A percentile compares a stretch with the other conserved stretches of the same genome.
phyloP scores from a whole-genome alignment of 805 yeast species.

The Kockiozyma suomiensis region DNA sequence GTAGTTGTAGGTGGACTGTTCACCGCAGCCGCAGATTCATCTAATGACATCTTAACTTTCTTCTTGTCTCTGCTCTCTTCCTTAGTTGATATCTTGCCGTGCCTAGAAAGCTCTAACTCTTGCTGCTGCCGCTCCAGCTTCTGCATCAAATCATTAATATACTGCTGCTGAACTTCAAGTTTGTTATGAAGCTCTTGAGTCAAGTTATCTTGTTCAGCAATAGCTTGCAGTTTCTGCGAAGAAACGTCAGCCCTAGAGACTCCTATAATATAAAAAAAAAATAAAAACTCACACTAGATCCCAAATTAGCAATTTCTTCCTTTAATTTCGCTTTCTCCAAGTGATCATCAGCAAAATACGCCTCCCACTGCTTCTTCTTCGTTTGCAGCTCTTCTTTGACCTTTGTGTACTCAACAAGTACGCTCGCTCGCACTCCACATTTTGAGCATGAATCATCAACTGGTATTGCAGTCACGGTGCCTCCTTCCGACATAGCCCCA shows the following conservation, averaged over 20 bases:
- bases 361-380: conserved; percentile 29
- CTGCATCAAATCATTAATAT: conserved; percentile 2
- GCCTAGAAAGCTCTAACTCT: not conserved
- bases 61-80: not conserved
- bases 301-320: conserved; percentile 7
- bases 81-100: not conserved
- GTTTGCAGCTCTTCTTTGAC: conserved; percentile 21
- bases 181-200: conserved; percentile 1
- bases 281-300: not conserved
- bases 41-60: not conserved
- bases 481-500: not conserved
- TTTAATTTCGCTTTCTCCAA: conserved; percentile 4
- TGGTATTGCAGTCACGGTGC: not conserved
- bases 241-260: not conserved
- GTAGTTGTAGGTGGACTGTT: conserved; percentile 24
- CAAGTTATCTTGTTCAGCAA: not conserved
- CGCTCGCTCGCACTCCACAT: conserved; percentile 25
- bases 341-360: conserved; percentile 23
- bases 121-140: conserved; percentile 4
- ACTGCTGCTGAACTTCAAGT: conserved; percentile 2
- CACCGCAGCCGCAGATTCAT: conserved; percentile 5
- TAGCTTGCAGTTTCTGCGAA: not conserved
- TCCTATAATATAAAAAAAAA: not conserved
- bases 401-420: conserved; percentile 20
- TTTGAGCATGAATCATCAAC: conserved; percentile 15